phyloP scores from a whole-genome alignment of 805 yeast genomes.

The Candida easanensis region DNA sequence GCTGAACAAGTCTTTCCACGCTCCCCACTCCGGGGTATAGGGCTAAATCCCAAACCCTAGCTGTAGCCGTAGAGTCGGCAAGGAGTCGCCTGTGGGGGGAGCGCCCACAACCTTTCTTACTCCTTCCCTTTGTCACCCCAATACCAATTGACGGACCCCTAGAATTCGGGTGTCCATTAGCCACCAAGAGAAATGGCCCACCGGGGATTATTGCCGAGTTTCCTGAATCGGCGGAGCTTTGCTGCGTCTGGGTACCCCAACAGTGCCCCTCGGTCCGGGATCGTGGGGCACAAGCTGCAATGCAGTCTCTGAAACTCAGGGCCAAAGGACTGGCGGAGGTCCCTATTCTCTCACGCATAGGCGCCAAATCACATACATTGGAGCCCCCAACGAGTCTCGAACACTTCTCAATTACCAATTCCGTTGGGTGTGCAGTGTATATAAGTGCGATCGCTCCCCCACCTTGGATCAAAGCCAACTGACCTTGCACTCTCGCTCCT shows the following conservation, averaged over 20 bases:
- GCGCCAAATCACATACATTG: neutral
- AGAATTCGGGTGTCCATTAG: neutral
- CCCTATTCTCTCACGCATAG: too few relatives aligned
- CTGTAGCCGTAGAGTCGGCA: constrained; percentile 1
- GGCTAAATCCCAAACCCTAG: neutral
- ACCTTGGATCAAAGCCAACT: neutral
- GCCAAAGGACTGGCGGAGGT: too few relatives aligned
- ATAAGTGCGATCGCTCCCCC: neutral
- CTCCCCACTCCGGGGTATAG: constrained; percentile 1
- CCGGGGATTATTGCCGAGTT: neutral
- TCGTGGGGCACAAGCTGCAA: constrained; percentile 11
- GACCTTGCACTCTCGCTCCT: neutral
- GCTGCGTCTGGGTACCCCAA: constrained; percentile 13
- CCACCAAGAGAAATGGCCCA: neutral
- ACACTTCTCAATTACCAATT: neutral
- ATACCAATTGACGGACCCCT: too few relatives aligned
- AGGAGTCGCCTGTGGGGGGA: neutral
- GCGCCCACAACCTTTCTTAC: too few relatives aligned
- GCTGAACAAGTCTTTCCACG: constrained; percentile 1
- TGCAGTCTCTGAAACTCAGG: neutral
- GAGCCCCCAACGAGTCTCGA: neutral
- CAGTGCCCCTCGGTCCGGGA: constrained; percentile 14
- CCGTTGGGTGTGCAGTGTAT: neutral
- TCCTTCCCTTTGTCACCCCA: too few relatives aligned
- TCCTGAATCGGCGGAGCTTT: neutral